Evolutionary conservation across 352 stramenopile species (phyloP).

Genomic region (Phytopythium aichiense): DNA sequence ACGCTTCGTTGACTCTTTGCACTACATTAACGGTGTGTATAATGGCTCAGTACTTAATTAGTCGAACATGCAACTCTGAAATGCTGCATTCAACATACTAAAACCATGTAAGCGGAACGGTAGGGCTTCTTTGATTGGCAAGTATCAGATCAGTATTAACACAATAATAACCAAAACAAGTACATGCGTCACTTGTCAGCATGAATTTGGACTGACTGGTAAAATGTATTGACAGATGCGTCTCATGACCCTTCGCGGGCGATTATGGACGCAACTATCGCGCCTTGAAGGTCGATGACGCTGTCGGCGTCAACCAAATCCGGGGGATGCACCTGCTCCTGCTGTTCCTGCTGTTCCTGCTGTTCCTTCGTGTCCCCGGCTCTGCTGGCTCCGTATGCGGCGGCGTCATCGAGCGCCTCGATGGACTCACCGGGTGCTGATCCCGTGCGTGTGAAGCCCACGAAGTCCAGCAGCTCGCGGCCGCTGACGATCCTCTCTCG

Average conservation of each 20-base stretch:
- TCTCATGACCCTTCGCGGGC: not conserved
- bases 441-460: too few species aligned
- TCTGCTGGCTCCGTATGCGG: not conserved
- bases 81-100: not conserved
- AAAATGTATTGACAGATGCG: not conserved
- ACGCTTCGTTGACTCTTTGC: not conserved
- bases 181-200: not conserved
- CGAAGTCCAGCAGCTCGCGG: not conserved
- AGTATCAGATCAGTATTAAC: not conserved
- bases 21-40: too few species aligned
- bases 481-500: not conserved
- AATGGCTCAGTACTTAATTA: not conserved
- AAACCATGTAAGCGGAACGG: not conserved
- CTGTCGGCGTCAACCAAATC: not conserved
- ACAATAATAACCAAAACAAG: not conserved
- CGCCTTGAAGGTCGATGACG: not conserved
- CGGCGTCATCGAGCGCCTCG: not conserved
- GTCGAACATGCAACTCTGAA: not conserved
- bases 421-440: not conserved
- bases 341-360: too few species aligned
- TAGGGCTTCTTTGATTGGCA: not conserved
- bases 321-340: too few species aligned
- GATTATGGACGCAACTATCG: slow-evolving; percentile 3
- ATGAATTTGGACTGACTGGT: too few species aligned
- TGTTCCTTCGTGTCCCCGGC: too few species aligned